A percentile compares a stretch with the other conserved stretches of the same genome.
Conservation (phyloP, 2,329 filamentous ascomycete genomes). For the Neonectria magnoliae region DNA sequence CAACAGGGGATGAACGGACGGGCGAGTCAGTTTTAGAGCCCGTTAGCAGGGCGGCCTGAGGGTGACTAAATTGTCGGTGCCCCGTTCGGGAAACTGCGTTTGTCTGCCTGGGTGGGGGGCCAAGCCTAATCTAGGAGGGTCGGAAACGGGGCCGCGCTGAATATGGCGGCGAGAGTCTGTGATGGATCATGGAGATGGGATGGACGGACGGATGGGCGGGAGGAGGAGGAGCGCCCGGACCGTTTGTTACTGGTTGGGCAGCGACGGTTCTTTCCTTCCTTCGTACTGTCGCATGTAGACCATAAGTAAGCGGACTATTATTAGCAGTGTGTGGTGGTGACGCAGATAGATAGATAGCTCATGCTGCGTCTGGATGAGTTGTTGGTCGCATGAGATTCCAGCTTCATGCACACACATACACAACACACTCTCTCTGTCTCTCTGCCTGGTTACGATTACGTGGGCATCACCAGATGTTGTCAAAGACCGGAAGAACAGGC, state of each 20-base stretch:
- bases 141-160: constrained; percentile 15
- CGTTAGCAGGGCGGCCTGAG: constrained; percentile 6
- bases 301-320: neutral
- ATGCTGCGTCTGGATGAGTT: no score
- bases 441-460: constrained; percentile 18
- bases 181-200: neutral
- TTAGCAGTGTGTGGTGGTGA: neutral
- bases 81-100: neutral
- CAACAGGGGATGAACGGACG: neutral
- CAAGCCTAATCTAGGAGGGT: neutral
- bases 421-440: no score
- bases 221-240: neutral
- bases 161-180: constrained; percentile 15
- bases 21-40: constrained; percentile 21
- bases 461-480: constrained; percentile 9
- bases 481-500: constrained; percentile 6
- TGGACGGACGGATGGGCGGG: neutral
- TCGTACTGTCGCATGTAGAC: neutral
- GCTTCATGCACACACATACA: neutral
- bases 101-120: neutral
- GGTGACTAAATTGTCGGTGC: neutral
- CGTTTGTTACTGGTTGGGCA: neutral
- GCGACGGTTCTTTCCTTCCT: no score
- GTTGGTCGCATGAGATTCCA: neutral
- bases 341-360: neutral